Base-by-base conservation (phyloP, 2,329 filamentous ascomycete species). In the Aspergillus tamarii region DNA sequence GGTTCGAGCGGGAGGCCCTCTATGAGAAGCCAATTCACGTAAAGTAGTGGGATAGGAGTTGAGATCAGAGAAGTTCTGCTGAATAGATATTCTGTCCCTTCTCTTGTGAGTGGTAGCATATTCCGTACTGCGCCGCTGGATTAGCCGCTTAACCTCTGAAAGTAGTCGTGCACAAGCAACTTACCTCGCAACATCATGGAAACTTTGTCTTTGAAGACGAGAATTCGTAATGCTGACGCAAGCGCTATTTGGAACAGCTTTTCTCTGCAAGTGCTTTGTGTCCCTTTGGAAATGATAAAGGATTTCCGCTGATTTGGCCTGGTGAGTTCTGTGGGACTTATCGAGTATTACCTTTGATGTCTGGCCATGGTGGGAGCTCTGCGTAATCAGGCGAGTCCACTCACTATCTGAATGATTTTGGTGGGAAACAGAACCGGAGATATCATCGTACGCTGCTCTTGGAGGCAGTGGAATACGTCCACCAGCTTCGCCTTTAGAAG, bases 401-500 rank as follows among this genome's bases (percentile, higher is more conserved):
- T 19, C 14, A 26, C 26, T 11, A 50, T 50, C 14, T 50, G 21
- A 32, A 34, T 26, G 14, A 19, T 14, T 16, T 19, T 26, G 26
- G 2, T 34, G 26, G 16, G 19, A 53, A 30, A n/a, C 19, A n/a
- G 19, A 10, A 39, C 23, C 11, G 5, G 52, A 14, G n/a, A 32
- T 30, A 16, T 12, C 2, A 9, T 23, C 52, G 16, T 9, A 23
- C 6, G 21, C n/a, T 39, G 32, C 32, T 19, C n/a, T 19, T 19
- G 52, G 32, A 6, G 63, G 60, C 4, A 69, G 14, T 4, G 62
- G 60, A 16, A 70, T 57, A 10, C 65, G 56, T 1, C 67, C 68
- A 12, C 65, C 67, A 0, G 54, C 61, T 56, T 70, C 68, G 5
- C 68, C 68, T 30, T 59, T 48, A 2, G 50, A 57, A 26, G 67